Percentiles rank a stretch among this genome's conserved stretches.
These are phyloP conservation scores for Margaritispora aquatica DNA, from an alignment of 495 filamentous ascomycete species.

Conservation along the genomic window DNA sequence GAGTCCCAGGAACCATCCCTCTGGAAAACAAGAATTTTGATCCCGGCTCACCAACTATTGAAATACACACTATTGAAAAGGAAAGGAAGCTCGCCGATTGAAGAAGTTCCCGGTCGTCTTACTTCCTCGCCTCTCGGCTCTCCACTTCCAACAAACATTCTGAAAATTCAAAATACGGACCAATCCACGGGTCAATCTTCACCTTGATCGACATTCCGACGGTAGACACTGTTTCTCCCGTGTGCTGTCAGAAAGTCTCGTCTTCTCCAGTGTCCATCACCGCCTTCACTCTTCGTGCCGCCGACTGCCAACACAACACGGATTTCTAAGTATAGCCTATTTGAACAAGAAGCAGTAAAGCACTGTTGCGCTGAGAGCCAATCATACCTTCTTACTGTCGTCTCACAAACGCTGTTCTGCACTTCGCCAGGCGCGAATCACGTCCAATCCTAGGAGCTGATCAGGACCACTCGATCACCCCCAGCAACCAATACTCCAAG, in stretches of 20 bases:
- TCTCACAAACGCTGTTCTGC: slow-evolving; percentile 15
- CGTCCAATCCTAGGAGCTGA: slow-evolving; percentile 16
- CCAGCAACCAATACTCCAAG: slow-evolving; percentile 1
- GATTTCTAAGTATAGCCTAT: slow-evolving; percentile 20
- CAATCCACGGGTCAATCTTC: slow-evolving; percentile 3
- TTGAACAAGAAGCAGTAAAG: not conserved
- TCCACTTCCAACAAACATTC: not conserved
- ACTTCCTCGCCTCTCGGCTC: not conserved
- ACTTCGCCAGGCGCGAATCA: slow-evolving; percentile 17
- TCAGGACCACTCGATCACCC: not conserved
- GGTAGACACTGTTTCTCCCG: not conserved
- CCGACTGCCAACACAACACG: slow-evolving; percentile 1
- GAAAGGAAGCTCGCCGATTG: not conserved
- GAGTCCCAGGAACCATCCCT: slow-evolving; percentile 12
- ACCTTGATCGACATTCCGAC: not conserved
- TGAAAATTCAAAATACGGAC: not conserved
- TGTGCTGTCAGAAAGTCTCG: not conserved
- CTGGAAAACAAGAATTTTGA: slow-evolving; percentile 5
- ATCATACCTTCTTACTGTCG: not conserved
- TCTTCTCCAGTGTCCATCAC: not conserved
- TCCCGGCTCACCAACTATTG: not conserved
- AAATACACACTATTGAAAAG: not conserved
- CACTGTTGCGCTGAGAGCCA: not conserved
- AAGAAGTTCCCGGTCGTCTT: not conserved
- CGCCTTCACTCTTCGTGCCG: slow-evolving; percentile 5